Base-by-base conservation (phyloP, 108 stramenopile genomes). In the Licmophora abbreviata region DNA sequence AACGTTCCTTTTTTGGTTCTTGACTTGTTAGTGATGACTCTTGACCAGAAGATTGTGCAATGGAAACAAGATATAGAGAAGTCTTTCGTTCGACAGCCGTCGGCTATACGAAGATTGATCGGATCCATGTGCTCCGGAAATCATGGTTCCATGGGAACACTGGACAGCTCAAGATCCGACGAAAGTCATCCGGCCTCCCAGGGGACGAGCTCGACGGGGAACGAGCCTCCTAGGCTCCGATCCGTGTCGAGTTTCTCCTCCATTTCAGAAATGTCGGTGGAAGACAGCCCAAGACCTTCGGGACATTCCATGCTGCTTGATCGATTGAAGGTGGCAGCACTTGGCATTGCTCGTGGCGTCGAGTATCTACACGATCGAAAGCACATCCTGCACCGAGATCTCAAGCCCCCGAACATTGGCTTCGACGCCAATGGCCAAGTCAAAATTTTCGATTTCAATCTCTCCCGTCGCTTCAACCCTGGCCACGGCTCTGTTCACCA, bases 401-500 rank as follows among this genome's bases (percentile, higher is more conserved):
- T 66, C 4, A 52, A 57, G 25, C 64, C 64, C 22, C 46, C 59
- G 10, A 76, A 76, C 33, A 47, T 78, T 46, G 76, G 76, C 0
- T 78, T 78, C 38, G 76, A 78, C 49, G 63, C 59, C 40, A 50
- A 61, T 5, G 65, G 71, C 15, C 15, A 15, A 20, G 3, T 81
- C 36, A 81, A 81, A 42, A 53, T 76, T 7, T 81, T 76, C 45
- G 79, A 81, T 66, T 69, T 76, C 35, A 75, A 75, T 14, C 83
- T 89, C 52, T 83, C 84, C 12, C 66, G 63, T 29, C 72, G 73
- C 47, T 54, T 73, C 29, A 44, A 78, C 29, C 44, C 26, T 25
- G 82, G 77, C 29, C 76, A 84, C 44, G n/a, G n/a, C n/a, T n/a
- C n/a, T n/a, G n/a, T n/a, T n/a, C n/a, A n/a, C n/a, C n/a, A n/a